Base-by-base conservation (phyloP, 768 basidiomycete species). In the Mycena rebaudengoi region DNA sequence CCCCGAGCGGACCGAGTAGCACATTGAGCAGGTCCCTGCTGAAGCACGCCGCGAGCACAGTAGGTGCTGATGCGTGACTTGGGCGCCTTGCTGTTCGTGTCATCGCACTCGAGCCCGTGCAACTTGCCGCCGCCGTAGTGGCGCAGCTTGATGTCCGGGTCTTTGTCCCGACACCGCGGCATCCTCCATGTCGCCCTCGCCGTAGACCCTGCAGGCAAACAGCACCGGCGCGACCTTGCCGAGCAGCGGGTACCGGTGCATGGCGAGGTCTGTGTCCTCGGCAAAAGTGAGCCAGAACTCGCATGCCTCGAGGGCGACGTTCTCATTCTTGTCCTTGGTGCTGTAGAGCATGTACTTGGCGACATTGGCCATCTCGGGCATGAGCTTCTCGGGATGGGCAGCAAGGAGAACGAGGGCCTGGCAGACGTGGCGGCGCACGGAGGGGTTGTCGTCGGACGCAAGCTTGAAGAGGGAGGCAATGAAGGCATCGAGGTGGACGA, bases 231-330 rank as follows among this genome's bases (percentile, higher is more conserved):
- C 94, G 33, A 99, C 94, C 69, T 93, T 92, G n/a, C 83, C 88
- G 7, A 99, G 83, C 64, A 95, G 85, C 4, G 96, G 96, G 60
- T 88, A 89, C 26, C 99, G 82, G 73, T 91, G 92, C 4, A 88
- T 86, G 12, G 89, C 88, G 20, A 98, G 83, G 48, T 95, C 94
- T 43, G 89, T 89, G 68, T 98, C 95, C 74, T 99, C 98, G 18
- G 97, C 96, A 73, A 99, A 98, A 1, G 96, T 98, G 62, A 99
- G 83, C 97, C 97, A 99, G 76, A 99, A 99, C 83, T 99, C 97
- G 83, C 96, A 97, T 26, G 97, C 97, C 79, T 99, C 98, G 48
- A 99, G 83, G 3, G 96, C 96, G 51, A 95, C 96, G 63, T 90
- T 91, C 78, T 98, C 96, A 74, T 98, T 95, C 79, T 92, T 92